Evolutionary conservation across 805 yeast species (phyloP).

Genomic region (Metschnikowia orientalis): DNA sequence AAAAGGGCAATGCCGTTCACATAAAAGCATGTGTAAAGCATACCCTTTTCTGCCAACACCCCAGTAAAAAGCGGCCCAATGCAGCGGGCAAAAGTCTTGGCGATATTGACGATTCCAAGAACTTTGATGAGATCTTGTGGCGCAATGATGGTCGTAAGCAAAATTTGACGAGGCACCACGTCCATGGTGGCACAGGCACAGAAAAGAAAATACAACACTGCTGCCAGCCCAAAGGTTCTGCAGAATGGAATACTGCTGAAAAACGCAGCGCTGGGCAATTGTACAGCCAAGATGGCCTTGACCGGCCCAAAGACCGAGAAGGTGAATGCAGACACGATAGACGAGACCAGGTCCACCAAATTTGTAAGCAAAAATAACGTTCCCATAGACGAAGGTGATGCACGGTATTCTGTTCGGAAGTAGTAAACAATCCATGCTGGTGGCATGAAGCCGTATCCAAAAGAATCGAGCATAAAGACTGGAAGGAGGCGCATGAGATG

Average conservation of each 20-base stretch:
- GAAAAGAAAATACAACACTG: conserved; percentile 45
- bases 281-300: conserved; percentile 66
- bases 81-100: conserved; percentile 79
- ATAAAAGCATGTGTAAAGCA: conserved; percentile 47
- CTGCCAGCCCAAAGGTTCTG: conserved; percentile 39
- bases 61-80: conserved; percentile 83
- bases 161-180: conserved; percentile 84
- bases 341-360: conserved; percentile 59
- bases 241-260: conserved; percentile 39
- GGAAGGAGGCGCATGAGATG: conserved; percentile 47
- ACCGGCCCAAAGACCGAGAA: conserved; percentile 74
- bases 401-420: conserved; percentile 52
- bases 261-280: conserved; percentile 71
- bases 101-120: conserved; percentile 82
- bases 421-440: conserved; percentile 85
- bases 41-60: conserved; percentile 49
- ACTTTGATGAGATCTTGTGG: conserved; percentile 65
- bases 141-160: conserved; percentile 63
- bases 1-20: conserved; percentile 51
- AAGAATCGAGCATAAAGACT: conserved; percentile 78
- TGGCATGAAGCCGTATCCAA: conserved; percentile 87
- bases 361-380: conserved; percentile 61
- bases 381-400: conserved; percentile 60
- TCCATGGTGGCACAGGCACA: conserved; percentile 72
- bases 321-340: conserved; percentile 70